Conservation (phyloP, 2,329 filamentous ascomycete species). For the Talaromyces sp. region DNA sequence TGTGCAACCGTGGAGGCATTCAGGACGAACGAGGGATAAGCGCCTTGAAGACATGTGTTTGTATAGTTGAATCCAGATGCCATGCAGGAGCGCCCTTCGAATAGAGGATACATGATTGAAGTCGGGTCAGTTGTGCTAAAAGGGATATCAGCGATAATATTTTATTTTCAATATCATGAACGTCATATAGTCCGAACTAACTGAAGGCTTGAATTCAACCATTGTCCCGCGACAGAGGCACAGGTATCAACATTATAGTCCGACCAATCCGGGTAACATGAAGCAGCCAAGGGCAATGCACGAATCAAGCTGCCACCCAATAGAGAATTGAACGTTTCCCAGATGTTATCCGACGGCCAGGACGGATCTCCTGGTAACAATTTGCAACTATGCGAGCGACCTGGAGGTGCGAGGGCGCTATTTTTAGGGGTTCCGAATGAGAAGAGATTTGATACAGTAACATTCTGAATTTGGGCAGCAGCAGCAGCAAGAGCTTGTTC, state of each 20-base stretch:
- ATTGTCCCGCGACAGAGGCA: neutral
- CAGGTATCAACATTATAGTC: neutral
- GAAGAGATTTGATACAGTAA: neutral
- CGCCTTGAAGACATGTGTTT: neutral
- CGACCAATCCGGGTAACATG: conserved; percentile 24
- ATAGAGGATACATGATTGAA: neutral
- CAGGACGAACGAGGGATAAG: neutral
- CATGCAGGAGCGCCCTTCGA: neutral
- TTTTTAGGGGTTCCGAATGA: neutral
- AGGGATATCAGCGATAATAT: neutral
- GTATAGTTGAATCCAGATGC: neutral
- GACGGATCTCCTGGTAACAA: conserved; percentile 24
- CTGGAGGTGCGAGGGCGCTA: neutral
- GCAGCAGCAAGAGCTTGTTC: neutral
- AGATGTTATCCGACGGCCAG: conserved; percentile 34
- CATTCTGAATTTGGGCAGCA: neutral
- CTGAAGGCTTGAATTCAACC: neutral
- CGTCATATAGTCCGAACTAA: neutral
- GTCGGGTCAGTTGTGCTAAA: neutral
- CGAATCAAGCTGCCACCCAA: conserved; percentile 32
- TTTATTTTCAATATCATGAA: neutral
- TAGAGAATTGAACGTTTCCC: conserved; percentile 34
- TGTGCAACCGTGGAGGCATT: neutral
- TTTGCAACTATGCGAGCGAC: neutral
- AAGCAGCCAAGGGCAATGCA: conserved; percentile 27